These are phyloP conservation scores for Rhamnella rubrinervis DNA, from an alignment of 331 rosid genomes.

Conservation along the genomic window DNA sequence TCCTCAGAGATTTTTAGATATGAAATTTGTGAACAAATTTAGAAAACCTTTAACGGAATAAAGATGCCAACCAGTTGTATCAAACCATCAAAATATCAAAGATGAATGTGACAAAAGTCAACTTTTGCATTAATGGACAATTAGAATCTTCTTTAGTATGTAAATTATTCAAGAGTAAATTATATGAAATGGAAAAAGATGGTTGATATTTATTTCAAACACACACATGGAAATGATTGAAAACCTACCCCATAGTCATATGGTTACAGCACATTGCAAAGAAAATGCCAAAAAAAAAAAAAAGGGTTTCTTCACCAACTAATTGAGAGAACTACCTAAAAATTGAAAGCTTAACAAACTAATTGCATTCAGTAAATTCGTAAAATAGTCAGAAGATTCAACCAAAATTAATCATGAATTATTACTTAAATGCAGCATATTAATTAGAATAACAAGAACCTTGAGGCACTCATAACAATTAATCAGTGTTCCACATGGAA, in stretches of 20 bases:
- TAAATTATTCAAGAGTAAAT: not conserved
- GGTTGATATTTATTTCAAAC: too few relatives aligned
- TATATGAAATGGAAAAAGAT: not conserved
- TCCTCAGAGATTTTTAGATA: too few relatives aligned
- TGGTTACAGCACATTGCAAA: slow-evolving; percentile 1
- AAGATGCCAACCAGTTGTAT: too few relatives aligned
- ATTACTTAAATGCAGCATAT: not conserved
- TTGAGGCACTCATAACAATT: not conserved
- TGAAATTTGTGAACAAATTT: too few relatives aligned
- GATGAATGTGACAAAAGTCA: not conserved
- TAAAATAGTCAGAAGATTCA: not conserved
- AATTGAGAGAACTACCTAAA: slow-evolving; percentile 4
- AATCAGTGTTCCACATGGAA: too few relatives aligned
- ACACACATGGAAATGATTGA: slow-evolving; percentile 16
- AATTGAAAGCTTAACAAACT: slow-evolving; percentile 4
- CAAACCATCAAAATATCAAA: not conserved
- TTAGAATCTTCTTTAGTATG: not conserved
- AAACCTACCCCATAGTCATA: not conserved
- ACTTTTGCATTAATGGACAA: not conserved
- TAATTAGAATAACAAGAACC: not conserved
- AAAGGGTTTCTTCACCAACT: not conserved
- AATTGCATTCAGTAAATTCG: not conserved
- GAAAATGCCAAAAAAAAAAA: slow-evolving; percentile 1
- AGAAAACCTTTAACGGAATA: too few relatives aligned
- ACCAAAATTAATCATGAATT: slow-evolving; percentile 15